Base-by-base conservation (phyloP, 495 filamentous ascomycete species). In the Chaetomidium leptoderma region DNA sequence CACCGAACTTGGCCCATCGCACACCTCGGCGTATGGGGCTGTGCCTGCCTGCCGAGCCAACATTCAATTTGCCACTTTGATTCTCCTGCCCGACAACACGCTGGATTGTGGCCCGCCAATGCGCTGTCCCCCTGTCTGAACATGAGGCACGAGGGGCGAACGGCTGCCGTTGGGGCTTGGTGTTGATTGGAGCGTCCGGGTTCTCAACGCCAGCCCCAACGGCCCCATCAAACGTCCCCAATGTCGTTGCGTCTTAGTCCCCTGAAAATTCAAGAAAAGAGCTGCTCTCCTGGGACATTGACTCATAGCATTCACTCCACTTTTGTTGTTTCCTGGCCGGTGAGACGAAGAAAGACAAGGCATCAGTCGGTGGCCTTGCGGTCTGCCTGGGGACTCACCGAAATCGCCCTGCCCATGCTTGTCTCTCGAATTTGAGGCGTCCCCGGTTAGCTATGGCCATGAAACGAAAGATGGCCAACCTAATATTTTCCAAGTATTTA, bases 311-410 rank as follows among this genome's bases (percentile, higher is more conserved):
- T 36, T 21, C 47, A 42, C 42, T 65, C 60, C 48, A 56, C 59
- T 56, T 56, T 42, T 14, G 27, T 48, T 23, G 30, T 30, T 61
- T 45, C 44, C 57, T 36, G 21, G 13, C 49, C 47, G 35, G 55
- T 11, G 46, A 53, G 57, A n/a, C 9, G 37, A 59, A 13, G 27
- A 21, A 44, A 24, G 16, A 32, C 60, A 53, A 64, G 58, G 49
- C 53, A 45, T 6, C 58, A 30, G n/a, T 33, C 39, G 4, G n/a
- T 50, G 55, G 44, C 58, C 58, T 66, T 61, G 65, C 40, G 29
- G 51, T 67, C 53, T 63, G 65, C 65, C 62, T 64, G 33, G 50
- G 19, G 19, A 36, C 42, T 45, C 50, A 66, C 61, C 64, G 55
- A 62, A 24, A 33, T 39, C 35, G 54, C 57, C 54, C 29, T 53